phyloP scores from a whole-genome alignment of 345 rosid genomes.

The Bruguiera gymnorhiza region DNA sequence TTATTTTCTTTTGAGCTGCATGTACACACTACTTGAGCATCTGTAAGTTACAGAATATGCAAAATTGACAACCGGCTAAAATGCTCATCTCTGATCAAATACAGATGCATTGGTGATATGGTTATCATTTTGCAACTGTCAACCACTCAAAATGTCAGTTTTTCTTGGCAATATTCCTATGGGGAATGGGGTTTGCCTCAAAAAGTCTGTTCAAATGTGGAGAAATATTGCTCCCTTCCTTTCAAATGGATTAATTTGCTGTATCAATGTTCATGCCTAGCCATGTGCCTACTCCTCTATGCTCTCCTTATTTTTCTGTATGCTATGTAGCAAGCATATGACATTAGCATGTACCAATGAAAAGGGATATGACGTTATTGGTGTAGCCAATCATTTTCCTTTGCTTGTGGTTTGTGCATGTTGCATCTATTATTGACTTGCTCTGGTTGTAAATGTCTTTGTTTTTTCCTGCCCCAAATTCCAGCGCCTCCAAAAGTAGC shows the following conservation, averaged over 20 bases:
- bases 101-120: not conserved
- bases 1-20: too few relatives aligned
- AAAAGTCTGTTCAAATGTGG: not conserved
- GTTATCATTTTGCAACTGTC: not conserved
- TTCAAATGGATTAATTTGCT: not conserved
- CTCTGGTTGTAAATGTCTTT: constrained; percentile 14
- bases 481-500: constrained; percentile 94
- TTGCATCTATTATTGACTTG: constrained; percentile 6
- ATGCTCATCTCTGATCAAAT: too few relatives aligned
- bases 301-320: not conserved
- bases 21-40: too few relatives aligned
- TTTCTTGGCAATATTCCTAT: not conserved
- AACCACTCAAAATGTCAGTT: not conserved
- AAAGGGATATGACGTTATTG: not conserved
- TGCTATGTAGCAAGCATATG: too few relatives aligned
- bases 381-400: not conserved
- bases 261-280: not conserved
- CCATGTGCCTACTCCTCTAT: not conserved
- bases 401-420: too few relatives aligned
- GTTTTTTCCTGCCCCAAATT: constrained; percentile 9
- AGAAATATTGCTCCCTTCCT: not conserved
- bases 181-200: not conserved
- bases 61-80: too few relatives aligned
- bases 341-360: too few relatives aligned
- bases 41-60: too few relatives aligned